A percentile compares a stretch with the other conserved stretches of the same genome.
These are phyloP conservation scores for Coemansia sp. DNA, from an alignment of 192 early-diverging fungal genomes.

Conservation along the genomic window DNA sequence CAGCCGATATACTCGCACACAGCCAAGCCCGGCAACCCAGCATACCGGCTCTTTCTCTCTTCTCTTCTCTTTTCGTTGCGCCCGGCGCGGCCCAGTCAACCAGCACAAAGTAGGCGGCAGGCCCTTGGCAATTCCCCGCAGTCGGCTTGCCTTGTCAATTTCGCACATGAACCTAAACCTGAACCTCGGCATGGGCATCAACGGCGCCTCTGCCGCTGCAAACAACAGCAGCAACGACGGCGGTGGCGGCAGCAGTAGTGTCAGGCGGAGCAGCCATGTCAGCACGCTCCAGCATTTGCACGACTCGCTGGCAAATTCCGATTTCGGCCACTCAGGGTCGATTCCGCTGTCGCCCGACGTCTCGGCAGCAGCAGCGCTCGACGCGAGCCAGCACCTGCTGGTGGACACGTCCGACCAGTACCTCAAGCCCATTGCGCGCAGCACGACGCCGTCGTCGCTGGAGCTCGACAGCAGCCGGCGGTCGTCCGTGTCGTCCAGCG, in stretches of 20 bases:
- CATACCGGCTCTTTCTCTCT: too few species aligned
- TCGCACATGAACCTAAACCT: slow-evolving; percentile 16
- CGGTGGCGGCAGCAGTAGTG: slow-evolving; percentile 10
- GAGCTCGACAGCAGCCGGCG: slow-evolving; percentile 46
- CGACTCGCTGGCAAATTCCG: slow-evolving; percentile 29
- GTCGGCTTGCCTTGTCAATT: not conserved
- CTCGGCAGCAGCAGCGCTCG: slow-evolving; percentile 21
- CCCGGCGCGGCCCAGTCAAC: too few species aligned
- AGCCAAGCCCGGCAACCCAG: too few species aligned
- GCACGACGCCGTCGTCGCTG: slow-evolving; percentile 50
- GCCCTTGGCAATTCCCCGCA: not conserved
- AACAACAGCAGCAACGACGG: slow-evolving; percentile 10
- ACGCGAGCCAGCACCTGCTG: slow-evolving; percentile 39
- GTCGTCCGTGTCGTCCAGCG: slow-evolving; percentile 48
- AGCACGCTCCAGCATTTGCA: slow-evolving; percentile 44
- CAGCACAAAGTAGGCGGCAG: not conserved
- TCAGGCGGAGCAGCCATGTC: slow-evolving; percentile 4
- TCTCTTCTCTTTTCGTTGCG: not conserved
- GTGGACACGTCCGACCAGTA: slow-evolving; percentile 53
- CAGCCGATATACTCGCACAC: too few species aligned
- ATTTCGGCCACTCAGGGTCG: slow-evolving; percentile 27
- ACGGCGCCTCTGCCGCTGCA: slow-evolving; percentile 1
- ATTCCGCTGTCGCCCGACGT: slow-evolving; percentile 51
- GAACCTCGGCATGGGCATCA: slow-evolving; percentile 27
- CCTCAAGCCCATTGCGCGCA: slow-evolving; percentile 49